Base-by-base conservation (phyloP, 2,329 filamentous ascomycete species). In the Pyrenophora graminea region DNA sequence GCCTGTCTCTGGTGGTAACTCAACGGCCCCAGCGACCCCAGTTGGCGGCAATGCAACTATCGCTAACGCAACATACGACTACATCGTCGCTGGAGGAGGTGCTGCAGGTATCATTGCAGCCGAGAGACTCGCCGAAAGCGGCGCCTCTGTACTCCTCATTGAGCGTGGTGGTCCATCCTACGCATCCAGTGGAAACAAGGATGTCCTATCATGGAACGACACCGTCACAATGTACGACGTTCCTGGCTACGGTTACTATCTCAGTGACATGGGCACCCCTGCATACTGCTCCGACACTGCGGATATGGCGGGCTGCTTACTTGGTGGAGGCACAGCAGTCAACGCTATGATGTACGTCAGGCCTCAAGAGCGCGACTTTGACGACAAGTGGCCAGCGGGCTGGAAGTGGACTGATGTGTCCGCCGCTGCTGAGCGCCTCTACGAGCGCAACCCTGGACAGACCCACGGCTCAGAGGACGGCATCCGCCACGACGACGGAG, bases 371-470 rank as follows among this genome's bases (percentile, higher is more conserved):
- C 53, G 59, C 6, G 88, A 91, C 67, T 91, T 87, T 75, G 84
- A 90, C 65, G 81, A 84, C 66, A 87, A 88, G 68, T 91, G 88
- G 76, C 88, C 88, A 1, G 58, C 74, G 2, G 87, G 87, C 39
- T 91, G 88, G 88, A 85, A 87, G 69, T 80, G 82, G 38, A 66
- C 74, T 10, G 86, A 90, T 61, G 81, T 90, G 66, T 71, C 75
- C 42, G 67, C 75, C 21, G 82, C 87, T 4, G 83, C 85, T 7
- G 73, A 81, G n/a, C 80, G 83, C 34, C 81, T 88, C n/a, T 91
- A 89, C 66, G 74, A 78, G 27, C 80, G 85, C n/a, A 89, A 89
- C 54, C 87, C 87, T 0, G 87, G 87, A 36, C 89, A 86, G 0
- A 82, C 81, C 30, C 74, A 77, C 42, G 86, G 88, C 0, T 89